Percentiles rank a stretch among this genome's conserved stretches.
phyloP scores from a whole-genome alignment of 106 monocot species.

The Apostasia shenzhenica region DNA sequence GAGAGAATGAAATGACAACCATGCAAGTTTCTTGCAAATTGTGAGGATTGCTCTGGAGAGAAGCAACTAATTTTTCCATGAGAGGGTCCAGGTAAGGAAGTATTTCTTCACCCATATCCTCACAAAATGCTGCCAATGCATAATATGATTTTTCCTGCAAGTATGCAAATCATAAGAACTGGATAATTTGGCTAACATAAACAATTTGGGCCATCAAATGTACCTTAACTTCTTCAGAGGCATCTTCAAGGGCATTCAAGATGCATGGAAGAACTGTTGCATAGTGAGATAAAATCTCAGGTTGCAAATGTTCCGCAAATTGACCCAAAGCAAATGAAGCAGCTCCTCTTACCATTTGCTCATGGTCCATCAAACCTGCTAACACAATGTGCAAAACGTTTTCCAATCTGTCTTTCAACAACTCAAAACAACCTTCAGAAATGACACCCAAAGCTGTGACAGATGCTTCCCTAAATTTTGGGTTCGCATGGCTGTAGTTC shows the following conservation, averaged over 20 bases:
- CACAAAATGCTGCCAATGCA: constrained; percentile 98
- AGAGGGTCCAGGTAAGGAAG: constrained; percentile 83
- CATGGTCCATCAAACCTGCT: constrained; percentile 84
- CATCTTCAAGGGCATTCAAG: constrained; percentile 84
- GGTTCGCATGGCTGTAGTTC: constrained; percentile 53
- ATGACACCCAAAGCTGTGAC: constrained; percentile 85
- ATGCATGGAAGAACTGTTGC: constrained; percentile 81
- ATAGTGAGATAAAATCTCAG: constrained; percentile 86
- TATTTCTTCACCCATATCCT: constrained; percentile 95
- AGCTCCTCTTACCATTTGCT: constrained; percentile 95
- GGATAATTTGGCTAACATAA: background rate
- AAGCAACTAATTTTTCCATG: constrained; percentile 69
- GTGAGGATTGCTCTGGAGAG: constrained; percentile 64
- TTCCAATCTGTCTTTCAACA: constrained; percentile 69
- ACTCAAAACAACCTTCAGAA: constrained; percentile 89
- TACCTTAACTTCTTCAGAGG: constrained; percentile 99
- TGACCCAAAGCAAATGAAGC: constrained; percentile 98
- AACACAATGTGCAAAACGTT: constrained; percentile 78
- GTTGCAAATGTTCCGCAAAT: constrained; percentile 94
- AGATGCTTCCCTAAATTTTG: constrained; percentile 89
- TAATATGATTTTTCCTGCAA: constrained; percentile 97
- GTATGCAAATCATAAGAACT: constrained; percentile 2
- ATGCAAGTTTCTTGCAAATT: constrained; percentile 99
- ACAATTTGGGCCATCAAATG: background rate
- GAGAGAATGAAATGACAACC: constrained; percentile 28